Evolutionary conservation across 2,329 filamentous ascomycete genomes (phyloP).

Genomic region (Plectosphaerella sp.): DNA sequence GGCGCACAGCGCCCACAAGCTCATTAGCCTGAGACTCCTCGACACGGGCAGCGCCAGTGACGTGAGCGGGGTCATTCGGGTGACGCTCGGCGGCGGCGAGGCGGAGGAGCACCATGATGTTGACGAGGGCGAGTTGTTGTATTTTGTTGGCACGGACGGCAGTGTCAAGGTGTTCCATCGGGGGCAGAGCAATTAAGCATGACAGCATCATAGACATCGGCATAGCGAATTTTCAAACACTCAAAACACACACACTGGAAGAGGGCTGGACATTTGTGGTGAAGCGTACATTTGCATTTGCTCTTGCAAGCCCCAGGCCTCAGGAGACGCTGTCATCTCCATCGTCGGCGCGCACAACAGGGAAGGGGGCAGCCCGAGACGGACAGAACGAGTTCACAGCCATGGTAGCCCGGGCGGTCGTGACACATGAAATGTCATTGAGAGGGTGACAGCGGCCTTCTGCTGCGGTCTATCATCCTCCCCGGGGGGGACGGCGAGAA

Average conservation of each 20-base stretch:
- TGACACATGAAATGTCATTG: conserved; percentile 1
- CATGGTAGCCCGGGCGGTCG: too few relatives aligned
- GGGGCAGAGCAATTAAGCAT: conserved; percentile 44
- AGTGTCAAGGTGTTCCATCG: conserved; percentile 80
- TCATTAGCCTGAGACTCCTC: conserved; percentile 69
- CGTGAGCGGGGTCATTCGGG: conserved; percentile 80
- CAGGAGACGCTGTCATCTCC: conserved; percentile 7
- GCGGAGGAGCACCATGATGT: conserved; percentile 15
- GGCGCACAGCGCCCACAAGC: conserved; percentile 69
- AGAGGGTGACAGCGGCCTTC: conserved; percentile 1
- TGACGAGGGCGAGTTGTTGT: conserved; percentile 70
- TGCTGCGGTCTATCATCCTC: conserved; percentile 3
- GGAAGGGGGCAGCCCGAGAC: too few relatives aligned
- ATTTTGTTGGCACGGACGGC: conserved; percentile 75
- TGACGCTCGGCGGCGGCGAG: conserved; percentile 54
- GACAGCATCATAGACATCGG: not conserved
- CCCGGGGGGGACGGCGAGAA: too few relatives aligned
- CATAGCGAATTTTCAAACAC: not conserved
- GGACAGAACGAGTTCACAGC: not conserved
- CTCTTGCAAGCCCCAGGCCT: not conserved
- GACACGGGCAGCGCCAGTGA: conserved; percentile 88
- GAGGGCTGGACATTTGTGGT: not conserved
- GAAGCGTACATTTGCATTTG: not conserved
- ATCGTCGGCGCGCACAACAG: conserved; percentile 3
- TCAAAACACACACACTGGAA: not conserved